Conservation (phyloP, 1,139 yeast species). For the Taphrina betulina region DNA sequence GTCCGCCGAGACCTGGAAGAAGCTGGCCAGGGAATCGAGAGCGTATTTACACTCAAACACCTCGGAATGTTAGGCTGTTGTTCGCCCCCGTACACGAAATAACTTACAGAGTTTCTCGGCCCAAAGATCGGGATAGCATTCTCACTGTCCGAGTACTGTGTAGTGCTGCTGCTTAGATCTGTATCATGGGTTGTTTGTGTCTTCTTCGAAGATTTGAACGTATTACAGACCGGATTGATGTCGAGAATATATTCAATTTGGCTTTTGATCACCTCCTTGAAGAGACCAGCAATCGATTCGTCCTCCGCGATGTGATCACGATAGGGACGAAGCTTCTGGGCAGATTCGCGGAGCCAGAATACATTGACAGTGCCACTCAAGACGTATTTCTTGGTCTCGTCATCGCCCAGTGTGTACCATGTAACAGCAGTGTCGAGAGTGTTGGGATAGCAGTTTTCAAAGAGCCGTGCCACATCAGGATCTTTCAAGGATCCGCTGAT, state of each 20-base stretch:
- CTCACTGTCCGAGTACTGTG: too few species aligned
- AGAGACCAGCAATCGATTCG: conserved; percentile 56
- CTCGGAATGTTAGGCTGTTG: too few species aligned
- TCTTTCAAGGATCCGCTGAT: conserved; percentile 54
- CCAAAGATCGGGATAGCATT: too few species aligned
- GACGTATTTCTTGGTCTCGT: conserved; percentile 64
- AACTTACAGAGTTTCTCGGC: too few species aligned
- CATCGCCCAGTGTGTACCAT: conserved; percentile 56
- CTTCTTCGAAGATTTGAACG: too few species aligned
- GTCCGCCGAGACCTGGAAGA: conserved; percentile 70
- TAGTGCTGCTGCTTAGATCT: too few species aligned
- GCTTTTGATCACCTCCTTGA: conserved; percentile 76
- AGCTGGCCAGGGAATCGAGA: conserved; percentile 80
- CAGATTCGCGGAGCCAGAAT: conserved; percentile 84
- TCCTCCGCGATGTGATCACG: conserved; percentile 55
- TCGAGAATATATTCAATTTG: conserved; percentile 54
- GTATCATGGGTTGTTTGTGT: too few species aligned
- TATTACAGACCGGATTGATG: too few species aligned
- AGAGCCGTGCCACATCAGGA: conserved; percentile 67
- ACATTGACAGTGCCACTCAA: conserved; percentile 80
- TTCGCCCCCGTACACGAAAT: too few species aligned
- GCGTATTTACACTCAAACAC: conserved; percentile 92
- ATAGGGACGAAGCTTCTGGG: conserved; percentile 77
- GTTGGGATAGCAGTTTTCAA: conserved; percentile 83
- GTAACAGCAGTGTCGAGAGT: conserved; percentile 82